Evolutionary conservation across 2,329 filamentous ascomycete species (phyloP).

Genomic region (Clonostachys rhizophaga): DNA sequence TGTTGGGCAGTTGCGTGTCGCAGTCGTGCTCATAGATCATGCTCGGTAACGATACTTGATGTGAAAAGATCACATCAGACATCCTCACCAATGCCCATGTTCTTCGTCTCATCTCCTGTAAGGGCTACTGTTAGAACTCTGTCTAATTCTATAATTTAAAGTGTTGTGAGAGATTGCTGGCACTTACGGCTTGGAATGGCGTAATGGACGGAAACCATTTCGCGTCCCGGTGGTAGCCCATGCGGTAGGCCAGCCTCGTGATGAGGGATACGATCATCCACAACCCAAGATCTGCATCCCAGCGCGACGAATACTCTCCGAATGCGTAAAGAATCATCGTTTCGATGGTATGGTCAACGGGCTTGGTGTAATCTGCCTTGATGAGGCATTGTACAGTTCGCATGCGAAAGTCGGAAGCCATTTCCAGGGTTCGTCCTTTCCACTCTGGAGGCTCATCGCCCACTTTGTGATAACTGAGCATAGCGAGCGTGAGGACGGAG

Average conservation of each 20-base stretch:
- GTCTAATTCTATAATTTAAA: neutral
- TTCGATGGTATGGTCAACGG: constrained; percentile 71
- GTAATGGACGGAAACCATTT: constrained; percentile 68
- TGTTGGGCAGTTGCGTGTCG: constrained; percentile 70
- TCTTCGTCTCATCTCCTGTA: constrained; percentile 61
- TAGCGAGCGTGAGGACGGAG: constrained; percentile 69
- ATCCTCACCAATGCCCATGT: constrained; percentile 69
- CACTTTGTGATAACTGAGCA: constrained; percentile 75
- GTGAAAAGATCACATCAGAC: constrained; percentile 72
- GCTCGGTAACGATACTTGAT: constrained; percentile 60
- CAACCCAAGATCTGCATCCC: constrained; percentile 68
- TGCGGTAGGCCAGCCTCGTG: constrained; percentile 57
- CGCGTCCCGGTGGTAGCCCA: constrained; percentile 76
- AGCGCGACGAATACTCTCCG: constrained; percentile 68
- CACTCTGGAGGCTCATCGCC: constrained; percentile 78
- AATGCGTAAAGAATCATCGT: constrained; percentile 72
- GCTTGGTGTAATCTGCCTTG: constrained; percentile 72
- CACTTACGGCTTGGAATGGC: constrained; percentile 63
- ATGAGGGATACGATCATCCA: constrained; percentile 53
- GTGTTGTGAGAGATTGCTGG: neutral
- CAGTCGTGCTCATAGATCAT: constrained; percentile 74
- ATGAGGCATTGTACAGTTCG: constrained; percentile 76
- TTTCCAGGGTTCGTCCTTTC: constrained; percentile 57
- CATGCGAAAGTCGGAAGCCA: constrained; percentile 61
- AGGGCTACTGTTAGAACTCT: constrained; percentile 16